Conservation (phyloP, 352 stramenopile species). For the Phytophthora constricta region DNA sequence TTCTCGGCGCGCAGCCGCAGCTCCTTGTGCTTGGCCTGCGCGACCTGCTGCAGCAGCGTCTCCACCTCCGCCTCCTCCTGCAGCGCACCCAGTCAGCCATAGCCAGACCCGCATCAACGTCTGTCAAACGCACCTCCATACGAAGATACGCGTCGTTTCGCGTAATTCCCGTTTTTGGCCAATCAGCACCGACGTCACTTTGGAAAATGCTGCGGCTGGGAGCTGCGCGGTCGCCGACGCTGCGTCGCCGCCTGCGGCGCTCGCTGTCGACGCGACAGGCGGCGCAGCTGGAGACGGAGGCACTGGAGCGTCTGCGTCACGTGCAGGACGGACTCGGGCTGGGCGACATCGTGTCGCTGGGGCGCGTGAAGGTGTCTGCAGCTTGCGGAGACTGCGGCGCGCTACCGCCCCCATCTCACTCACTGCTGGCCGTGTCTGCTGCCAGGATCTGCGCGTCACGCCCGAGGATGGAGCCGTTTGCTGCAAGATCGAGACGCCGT, state of each 20-base stretch:
- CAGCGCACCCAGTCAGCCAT: background rate
- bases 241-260: conserved; percentile 36
- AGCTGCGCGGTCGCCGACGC: conserved; percentile 14
- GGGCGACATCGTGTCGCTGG: conserved; percentile 74
- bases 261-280: conserved; percentile 69
- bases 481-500: conserved; percentile 79
- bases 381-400: no score
- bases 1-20: conserved; percentile 73
- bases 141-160: background rate
- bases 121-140: conserved; percentile 3
- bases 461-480: conserved; percentile 54
- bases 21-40: conserved; percentile 63
- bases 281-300: conserved; percentile 77
- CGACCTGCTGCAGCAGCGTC: conserved; percentile 59
- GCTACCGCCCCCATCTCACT: conserved; percentile 4
- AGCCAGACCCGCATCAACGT: background rate
- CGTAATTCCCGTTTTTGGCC: conserved; percentile 11
- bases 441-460: conserved; percentile 61
- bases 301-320: conserved; percentile 72
- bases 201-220: conserved; percentile 35
- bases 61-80: conserved; percentile 62
- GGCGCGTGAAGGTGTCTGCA: conserved; percentile 89
- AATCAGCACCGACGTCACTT: conserved; percentile 8
- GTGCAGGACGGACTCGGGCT: conserved; percentile 78
- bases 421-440: background rate